These are phyloP conservation scores for Casuarina glauca DNA, from an alignment of 306 rosid species.

Conservation along the genomic window DNA sequence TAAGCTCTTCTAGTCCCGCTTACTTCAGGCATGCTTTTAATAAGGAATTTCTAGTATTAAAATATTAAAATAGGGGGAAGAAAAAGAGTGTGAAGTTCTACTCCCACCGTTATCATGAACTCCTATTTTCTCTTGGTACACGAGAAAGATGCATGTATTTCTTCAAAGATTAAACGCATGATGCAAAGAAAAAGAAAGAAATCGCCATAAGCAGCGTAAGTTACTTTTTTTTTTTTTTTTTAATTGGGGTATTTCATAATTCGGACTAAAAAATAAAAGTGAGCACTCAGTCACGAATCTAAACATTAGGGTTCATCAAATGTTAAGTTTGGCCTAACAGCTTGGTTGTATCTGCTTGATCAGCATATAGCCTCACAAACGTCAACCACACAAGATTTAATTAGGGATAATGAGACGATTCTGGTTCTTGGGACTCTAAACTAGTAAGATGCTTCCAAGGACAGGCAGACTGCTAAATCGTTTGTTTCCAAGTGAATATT, in stretches of 20 bases:
- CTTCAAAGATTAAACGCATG: background rate
- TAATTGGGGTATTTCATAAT: background rate
- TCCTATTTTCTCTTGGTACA: too few species aligned
- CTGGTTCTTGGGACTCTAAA: background rate
- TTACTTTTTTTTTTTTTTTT: too few species aligned
- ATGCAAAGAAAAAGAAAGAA: too few species aligned
- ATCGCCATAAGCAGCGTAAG: too few species aligned
- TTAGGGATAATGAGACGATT: background rate
- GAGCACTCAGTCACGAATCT: background rate
- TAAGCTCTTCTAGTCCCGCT: background rate
- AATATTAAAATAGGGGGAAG: too few species aligned
- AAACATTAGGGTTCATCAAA: background rate
- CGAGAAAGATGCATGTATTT: background rate
- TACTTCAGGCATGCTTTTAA: background rate
- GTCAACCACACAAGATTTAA: background rate
- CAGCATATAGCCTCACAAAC: background rate
- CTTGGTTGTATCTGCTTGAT: background rate
- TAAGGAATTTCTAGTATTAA: background rate
- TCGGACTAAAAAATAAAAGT: background rate
- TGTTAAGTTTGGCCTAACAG: background rate
- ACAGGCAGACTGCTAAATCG: background rate
- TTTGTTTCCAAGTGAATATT: background rate
- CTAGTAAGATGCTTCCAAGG: background rate
- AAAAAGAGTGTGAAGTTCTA: too few species aligned
- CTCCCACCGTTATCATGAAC: too few species aligned